Evolutionary conservation across 176 grass and related monocot genomes (phyloP).

Genomic region (Raddia distichophylla): DNA sequence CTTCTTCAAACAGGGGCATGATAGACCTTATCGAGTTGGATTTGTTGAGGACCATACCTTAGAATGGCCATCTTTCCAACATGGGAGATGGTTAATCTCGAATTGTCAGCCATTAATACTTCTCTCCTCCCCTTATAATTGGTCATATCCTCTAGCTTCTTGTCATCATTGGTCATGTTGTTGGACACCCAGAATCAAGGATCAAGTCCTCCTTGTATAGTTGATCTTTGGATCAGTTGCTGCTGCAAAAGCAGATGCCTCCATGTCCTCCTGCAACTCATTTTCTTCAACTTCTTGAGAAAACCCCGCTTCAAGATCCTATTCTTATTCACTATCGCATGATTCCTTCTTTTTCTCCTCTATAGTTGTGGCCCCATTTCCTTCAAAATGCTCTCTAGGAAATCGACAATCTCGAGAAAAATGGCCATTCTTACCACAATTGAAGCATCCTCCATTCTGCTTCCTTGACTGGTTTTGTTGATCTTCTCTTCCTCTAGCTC

Average conservation of each 20-base stretch:
- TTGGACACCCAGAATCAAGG: background rate
- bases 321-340: background rate
- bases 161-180: background rate
- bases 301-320: background rate
- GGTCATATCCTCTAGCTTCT: background rate
- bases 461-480: too few species aligned
- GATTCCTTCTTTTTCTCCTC: background rate
- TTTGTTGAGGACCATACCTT: too few species aligned
- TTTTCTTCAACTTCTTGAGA: background rate
- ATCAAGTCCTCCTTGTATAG: background rate
- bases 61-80: too few species aligned
- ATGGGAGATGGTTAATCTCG: background rate
- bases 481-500: too few species aligned
- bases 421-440: background rate
- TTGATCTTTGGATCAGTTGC: background rate
- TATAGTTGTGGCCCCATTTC: background rate
- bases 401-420: background rate
- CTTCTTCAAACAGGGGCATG: too few species aligned
- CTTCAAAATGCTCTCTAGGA: background rate
- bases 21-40: too few species aligned
- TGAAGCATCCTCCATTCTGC: background rate
- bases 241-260: background rate
- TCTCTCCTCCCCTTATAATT: constrained; percentile 16
- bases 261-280: background rate
- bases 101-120: constrained; percentile 27